Evolutionary conservation across 257 asterid genomes (phyloP).

Genomic region (Lithospermum erythrorhizon): DNA sequence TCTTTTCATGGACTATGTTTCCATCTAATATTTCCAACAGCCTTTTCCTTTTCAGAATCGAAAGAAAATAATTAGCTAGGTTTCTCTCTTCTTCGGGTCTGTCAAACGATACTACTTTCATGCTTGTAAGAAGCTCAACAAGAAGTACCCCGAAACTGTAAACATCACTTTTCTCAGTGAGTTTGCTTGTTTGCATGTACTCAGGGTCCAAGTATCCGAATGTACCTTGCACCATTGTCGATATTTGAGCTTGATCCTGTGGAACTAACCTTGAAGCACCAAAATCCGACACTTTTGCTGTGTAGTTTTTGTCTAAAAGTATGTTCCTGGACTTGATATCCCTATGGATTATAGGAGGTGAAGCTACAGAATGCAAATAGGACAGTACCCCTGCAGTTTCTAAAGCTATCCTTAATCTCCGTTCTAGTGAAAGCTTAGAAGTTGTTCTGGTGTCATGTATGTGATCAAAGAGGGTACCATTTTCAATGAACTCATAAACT

Average conservation of each 20-base stretch:
- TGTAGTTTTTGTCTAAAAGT: constrained; percentile 24
- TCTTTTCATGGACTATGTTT: not conserved
- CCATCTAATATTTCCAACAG: not conserved
- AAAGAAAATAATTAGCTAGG: not conserved
- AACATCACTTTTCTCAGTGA: constrained; percentile 37
- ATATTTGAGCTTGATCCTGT: constrained; percentile 30
- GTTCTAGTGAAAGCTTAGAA: constrained; percentile 22
- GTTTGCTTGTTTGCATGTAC: constrained; percentile 27
- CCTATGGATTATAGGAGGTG: constrained; percentile 37
- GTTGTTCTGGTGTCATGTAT: constrained; percentile 20
- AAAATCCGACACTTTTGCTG: constrained; percentile 35
- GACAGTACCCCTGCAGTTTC: constrained; percentile 40
- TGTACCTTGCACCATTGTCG: constrained; percentile 36
- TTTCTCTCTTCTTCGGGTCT: not conserved
- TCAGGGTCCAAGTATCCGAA: constrained; percentile 39
- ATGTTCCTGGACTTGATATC: constrained; percentile 40
- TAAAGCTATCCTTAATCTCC: constrained; percentile 27
- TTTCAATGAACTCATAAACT: constrained; percentile 32
- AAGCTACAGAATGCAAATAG: constrained; percentile 36
- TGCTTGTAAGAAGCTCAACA: constrained; percentile 32
- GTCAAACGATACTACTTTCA: constrained; percentile 25
- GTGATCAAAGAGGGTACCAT: constrained; percentile 35
- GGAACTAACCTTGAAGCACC: constrained; percentile 33
- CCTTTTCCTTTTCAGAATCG: not conserved
- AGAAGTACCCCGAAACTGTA: constrained; percentile 37